These are phyloP conservation scores for Aspergillus aculeatinus DNA, from an alignment of 2,329 filamentous ascomycete species.

Conservation along the genomic window DNA sequence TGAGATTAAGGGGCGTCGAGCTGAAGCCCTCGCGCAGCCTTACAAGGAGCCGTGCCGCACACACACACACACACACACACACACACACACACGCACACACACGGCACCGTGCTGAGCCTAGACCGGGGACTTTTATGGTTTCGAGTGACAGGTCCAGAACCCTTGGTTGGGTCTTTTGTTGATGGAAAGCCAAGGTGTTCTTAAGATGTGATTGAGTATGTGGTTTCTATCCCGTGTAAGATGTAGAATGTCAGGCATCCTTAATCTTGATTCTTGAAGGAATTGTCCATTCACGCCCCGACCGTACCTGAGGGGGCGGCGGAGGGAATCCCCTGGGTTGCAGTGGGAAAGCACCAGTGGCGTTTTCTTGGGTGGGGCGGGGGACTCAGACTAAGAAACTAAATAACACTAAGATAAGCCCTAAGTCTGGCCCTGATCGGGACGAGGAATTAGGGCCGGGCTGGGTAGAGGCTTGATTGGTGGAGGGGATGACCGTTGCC, in stretches of 20 bases:
- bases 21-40: neutral
- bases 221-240: neutral
- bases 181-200: too few relatives aligned
- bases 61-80: neutral
- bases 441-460: neutral
- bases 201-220: neutral
- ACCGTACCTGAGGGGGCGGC: neutral
- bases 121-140: neutral
- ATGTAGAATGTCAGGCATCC: neutral
- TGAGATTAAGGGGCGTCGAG: neutral
- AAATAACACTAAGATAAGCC: neutral
- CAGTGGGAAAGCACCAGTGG: neutral
- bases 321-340: neutral
- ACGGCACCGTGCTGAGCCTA: neutral
- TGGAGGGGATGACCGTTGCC: neutral
- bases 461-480: neutral
- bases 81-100: neutral
- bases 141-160: neutral
- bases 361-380: neutral
- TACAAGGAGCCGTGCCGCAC: neutral
- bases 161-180: neutral
- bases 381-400: neutral
- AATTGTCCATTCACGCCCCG: neutral
- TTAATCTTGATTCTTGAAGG: neutral
- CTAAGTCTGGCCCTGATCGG: neutral